Conservation (phyloP, 768 basidiomycete genomes). For the Fomitopsis serialis region DNA sequence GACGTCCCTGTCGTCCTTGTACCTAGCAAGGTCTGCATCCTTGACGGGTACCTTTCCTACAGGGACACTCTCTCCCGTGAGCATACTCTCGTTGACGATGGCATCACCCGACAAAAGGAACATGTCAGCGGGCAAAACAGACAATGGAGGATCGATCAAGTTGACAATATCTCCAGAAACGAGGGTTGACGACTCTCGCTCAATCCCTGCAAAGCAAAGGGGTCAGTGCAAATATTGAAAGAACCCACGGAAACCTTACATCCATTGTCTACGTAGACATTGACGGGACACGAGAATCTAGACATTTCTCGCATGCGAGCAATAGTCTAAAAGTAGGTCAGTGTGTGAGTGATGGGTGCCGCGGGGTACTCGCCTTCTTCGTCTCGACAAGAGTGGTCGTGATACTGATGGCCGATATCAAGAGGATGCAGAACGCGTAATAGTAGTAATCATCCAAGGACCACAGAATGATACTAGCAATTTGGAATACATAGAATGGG, state of each 20-base stretch:
- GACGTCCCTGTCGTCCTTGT: conserved; percentile 61
- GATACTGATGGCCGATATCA: conserved; percentile 85
- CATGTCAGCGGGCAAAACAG: conserved; percentile 83
- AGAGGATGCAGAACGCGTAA: conserved; percentile 93
- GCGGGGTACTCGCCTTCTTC: conserved; percentile 55
- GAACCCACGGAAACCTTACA: conserved; percentile 49
- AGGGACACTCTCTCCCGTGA: conserved; percentile 97
- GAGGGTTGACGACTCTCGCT: conserved; percentile 68
- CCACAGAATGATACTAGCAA: conserved; percentile 93
- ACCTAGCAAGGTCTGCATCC: conserved; percentile 67
- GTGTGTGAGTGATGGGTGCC: not conserved
- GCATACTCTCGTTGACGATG: conserved; percentile 98
- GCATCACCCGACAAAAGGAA: conserved; percentile 93
- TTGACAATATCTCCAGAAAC: conserved; percentile 93
- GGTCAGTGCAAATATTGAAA: not conserved
- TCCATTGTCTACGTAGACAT: conserved; percentile 58
- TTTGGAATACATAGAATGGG: conserved; percentile 98
- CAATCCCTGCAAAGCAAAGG: conserved; percentile 45
- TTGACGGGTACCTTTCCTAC: conserved; percentile 87
- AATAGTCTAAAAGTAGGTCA: conserved; percentile 60
- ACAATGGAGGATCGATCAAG: conserved; percentile 69
- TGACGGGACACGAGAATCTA: conserved; percentile 73
- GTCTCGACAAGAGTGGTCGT: conserved; percentile 87
- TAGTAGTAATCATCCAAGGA: conserved; percentile 94
- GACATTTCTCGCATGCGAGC: conserved; percentile 96